Base-by-base conservation (phyloP, 2,329 filamentous ascomycete genomes). In the Hypoxylon sp. region DNA sequence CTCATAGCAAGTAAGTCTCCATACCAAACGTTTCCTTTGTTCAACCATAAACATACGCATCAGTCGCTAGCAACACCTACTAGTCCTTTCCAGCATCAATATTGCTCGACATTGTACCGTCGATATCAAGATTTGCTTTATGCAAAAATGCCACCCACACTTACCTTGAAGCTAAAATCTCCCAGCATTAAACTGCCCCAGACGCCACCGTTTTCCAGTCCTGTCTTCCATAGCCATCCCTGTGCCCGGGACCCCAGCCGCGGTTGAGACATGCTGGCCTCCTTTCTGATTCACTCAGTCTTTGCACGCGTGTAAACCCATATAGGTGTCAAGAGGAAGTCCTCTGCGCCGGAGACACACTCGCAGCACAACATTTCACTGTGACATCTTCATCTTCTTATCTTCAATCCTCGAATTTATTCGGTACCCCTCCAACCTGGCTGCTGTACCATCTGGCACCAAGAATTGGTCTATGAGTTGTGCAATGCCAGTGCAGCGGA, bases 201-300 rank as follows among this genome's bases (percentile, higher is more conserved):
- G 69, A 75, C 70, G 69, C 72, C 73, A 75, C 68, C 44, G 14
- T 46, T 53, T 56, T 68, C 64, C 60, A 66, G 57, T 66, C 48
- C 25, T 48, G 58, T 53, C 66, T 58, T 63, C 62, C 56, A 58
- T 56, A 31, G 37, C 30, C 64, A 61, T 70, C 62, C 61, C 66
- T 71, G 59, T 65, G 49, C 50, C 54, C 58, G 61, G 64, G 61
- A 66, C 69, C 62, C 67, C 61, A 68, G 68, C 53, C 54, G 22
- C 61, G 53, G 58, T 68, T 69, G 58, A 75, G 72, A 75, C 74
- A 74, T 58, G 50, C 53, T 44, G 48, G 61, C 61, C 69, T 69
- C 68, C 64, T 70, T 50, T 60, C 58, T 61, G 22, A 55, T 61
- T 66, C 50, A 37, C 60, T 60, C 51, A 60, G 37, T 40, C 53